These are phyloP conservation scores for Ogataea thermomethanolica DNA, from an alignment of 805 yeast species.

Conservation along the genomic window DNA sequence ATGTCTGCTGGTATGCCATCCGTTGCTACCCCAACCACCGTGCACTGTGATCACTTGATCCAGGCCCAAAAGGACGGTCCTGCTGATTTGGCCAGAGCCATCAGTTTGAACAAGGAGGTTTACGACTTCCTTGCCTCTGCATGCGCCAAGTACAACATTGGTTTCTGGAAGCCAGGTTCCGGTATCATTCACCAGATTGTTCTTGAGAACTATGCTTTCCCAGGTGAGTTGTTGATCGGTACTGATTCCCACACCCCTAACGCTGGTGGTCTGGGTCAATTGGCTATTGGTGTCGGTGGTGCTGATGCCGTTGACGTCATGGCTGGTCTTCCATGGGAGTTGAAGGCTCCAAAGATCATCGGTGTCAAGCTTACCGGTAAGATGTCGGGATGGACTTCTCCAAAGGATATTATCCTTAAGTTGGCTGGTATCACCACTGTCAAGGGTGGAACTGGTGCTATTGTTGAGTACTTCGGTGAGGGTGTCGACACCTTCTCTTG, in stretches of 20 bases:
- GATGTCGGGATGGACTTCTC: slow-evolving; percentile 94
- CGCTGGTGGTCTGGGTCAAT: slow-evolving; percentile 98
- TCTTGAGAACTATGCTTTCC: slow-evolving; percentile 92
- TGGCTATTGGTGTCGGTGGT: slow-evolving; percentile 99
- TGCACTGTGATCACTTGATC: slow-evolving; percentile 97
- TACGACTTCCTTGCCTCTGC: slow-evolving; percentile 92
- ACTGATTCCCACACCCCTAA: slow-evolving; percentile 99
- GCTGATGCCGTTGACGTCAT: slow-evolving; percentile 98
- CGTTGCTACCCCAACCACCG: slow-evolving; percentile 91
- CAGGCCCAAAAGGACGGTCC: slow-evolving; percentile 95
- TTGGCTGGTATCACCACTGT: slow-evolving; percentile 94
- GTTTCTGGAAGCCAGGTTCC: slow-evolving; percentile 99
- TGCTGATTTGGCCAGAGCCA: slow-evolving; percentile 74
- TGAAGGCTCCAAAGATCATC: slow-evolving; percentile 92
- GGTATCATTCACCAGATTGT: slow-evolving; percentile 99
- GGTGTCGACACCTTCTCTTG: slow-evolving; percentile 91
- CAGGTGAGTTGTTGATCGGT: slow-evolving; percentile 96
- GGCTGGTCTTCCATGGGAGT: slow-evolving; percentile 94
- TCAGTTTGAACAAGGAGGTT: slow-evolving; percentile 87
- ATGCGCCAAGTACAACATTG: slow-evolving; percentile 92
- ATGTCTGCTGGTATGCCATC: slow-evolving; percentile 91
- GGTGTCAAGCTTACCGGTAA: slow-evolving; percentile 94
- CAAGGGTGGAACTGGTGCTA: slow-evolving; percentile 97
- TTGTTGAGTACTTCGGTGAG: slow-evolving; percentile 94
- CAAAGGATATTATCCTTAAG: slow-evolving; percentile 91